These are phyloP conservation scores for Pezicula radicicola DNA, from an alignment of 2,329 filamentous ascomycete genomes.

Conservation along the genomic window DNA sequence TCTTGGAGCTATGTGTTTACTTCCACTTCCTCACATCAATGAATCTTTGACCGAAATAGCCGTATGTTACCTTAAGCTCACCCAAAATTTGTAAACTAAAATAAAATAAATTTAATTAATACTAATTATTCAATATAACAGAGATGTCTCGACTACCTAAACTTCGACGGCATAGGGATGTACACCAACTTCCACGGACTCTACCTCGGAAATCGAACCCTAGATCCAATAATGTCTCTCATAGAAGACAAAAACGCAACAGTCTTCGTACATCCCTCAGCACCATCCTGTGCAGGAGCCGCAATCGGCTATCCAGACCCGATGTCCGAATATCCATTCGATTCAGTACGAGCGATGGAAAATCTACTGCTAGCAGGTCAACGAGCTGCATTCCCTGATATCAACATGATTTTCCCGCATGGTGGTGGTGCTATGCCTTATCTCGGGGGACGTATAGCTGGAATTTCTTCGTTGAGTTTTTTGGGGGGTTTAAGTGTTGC, in stretches of 20 bases:
- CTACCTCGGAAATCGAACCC: slow-evolving; percentile 38
- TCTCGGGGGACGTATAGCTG: slow-evolving; percentile 19
- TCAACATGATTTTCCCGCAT: slow-evolving; percentile 7
- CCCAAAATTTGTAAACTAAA: too few relatives aligned
- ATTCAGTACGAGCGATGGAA: slow-evolving; percentile 36
- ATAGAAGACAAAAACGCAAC: slow-evolving; percentile 34
- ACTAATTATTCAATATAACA: slow-evolving; percentile 22
- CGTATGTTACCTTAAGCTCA: background rate
- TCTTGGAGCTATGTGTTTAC: slow-evolving; percentile 36
- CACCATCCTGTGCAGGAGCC: slow-evolving; percentile 8
- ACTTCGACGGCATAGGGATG: slow-evolving; percentile 38
- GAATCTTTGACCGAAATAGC: slow-evolving; percentile 31
- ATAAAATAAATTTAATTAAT: slow-evolving; percentile 1
- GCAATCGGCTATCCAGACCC: slow-evolving; percentile 30
- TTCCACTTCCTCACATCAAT: slow-evolving; percentile 31
- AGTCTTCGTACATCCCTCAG: slow-evolving; percentile 42
- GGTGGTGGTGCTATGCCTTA: slow-evolving; percentile 10
- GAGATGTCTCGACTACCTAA: slow-evolving; percentile 31
- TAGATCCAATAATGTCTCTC: slow-evolving; percentile 36
- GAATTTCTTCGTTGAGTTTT: slow-evolving; percentile 14
- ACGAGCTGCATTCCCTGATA: background rate
- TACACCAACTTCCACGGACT: slow-evolving; percentile 35
- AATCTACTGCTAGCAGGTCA: slow-evolving; percentile 6
- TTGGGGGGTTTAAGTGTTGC: slow-evolving; percentile 15
- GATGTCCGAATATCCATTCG: slow-evolving; percentile 47